Percentiles rank a stretch among this genome's conserved stretches.
These are phyloP conservation scores for Ramaria sp. DNA, from an alignment of 768 basidiomycete genomes.

Conservation along the genomic window DNA sequence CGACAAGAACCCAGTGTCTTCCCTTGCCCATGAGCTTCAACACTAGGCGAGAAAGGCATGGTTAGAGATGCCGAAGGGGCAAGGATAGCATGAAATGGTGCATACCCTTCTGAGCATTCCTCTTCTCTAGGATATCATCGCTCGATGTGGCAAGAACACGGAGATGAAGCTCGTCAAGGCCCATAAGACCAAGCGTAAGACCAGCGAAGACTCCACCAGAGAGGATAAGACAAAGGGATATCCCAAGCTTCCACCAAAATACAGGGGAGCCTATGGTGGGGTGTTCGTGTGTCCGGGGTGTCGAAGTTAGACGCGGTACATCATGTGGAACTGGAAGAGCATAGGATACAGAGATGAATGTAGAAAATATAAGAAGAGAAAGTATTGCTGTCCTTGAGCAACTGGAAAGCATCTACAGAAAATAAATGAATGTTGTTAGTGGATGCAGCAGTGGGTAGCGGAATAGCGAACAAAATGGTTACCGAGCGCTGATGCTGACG, in stretches of 20 bases:
- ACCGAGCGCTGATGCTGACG: too few species aligned
- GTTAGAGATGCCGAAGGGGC: neutral
- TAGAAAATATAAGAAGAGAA: neutral
- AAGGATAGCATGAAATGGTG: neutral
- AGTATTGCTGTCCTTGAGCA: neutral
- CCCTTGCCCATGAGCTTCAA: conserved; percentile 33
- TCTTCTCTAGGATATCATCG: conserved; percentile 54
- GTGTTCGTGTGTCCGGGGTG: neutral
- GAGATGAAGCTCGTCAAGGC: conserved; percentile 83
- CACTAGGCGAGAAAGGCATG: conserved; percentile 20
- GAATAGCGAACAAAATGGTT: neutral
- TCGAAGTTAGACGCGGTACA: neutral
- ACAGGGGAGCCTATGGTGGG: conserved; percentile 38
- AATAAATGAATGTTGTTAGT: neutral
- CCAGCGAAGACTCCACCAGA: conserved; percentile 90
- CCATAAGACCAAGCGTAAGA: conserved; percentile 88
- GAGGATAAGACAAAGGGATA: conserved; percentile 64
- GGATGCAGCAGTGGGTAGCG: neutral
- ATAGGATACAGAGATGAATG: neutral
- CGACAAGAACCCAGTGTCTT: conserved; percentile 90
- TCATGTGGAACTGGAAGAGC: neutral
- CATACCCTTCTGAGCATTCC: conserved; percentile 61
- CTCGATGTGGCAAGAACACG: conserved; percentile 78
- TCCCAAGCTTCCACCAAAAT: conserved; percentile 64
- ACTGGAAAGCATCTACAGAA: neutral